These are phyloP conservation scores for Solanum ahanhuiri DNA, from an alignment of 257 asterid species.

Conservation along the genomic window DNA sequence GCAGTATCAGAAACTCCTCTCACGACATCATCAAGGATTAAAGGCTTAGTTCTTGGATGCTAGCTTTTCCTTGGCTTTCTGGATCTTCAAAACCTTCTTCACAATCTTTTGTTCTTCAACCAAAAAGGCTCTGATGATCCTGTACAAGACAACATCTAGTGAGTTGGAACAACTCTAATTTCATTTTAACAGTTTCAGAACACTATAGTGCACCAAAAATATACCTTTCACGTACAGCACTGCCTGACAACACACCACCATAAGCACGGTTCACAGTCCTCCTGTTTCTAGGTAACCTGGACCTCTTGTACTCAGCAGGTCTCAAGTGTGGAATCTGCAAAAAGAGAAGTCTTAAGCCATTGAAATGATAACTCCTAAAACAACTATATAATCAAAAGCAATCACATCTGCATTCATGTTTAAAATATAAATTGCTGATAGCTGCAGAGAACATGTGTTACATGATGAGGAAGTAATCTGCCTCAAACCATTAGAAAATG, in stretches of 20 bases:
- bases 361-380: neutral
- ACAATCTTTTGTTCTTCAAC: conserved; percentile 73
- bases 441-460: neutral
- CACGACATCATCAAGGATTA: neutral
- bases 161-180: neutral
- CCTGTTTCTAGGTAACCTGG: conserved; percentile 55
- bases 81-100: conserved; percentile 82
- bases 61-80: conserved; percentile 61
- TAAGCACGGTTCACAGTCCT: conserved; percentile 76
- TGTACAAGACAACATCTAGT: neutral
- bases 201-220: neutral
- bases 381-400: neutral
- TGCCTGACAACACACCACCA: conserved; percentile 69
- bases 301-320: conserved; percentile 73
- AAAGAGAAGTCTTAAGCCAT: neutral
- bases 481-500: neutral
- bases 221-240: conserved; percentile 75
- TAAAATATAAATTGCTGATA: neutral
- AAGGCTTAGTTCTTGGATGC: conserved; percentile 47
- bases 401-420: too few species aligned
- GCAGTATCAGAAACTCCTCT: conserved; percentile 16
- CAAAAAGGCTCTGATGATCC: conserved; percentile 76
- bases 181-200: neutral
- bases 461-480: neutral
- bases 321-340: conserved; percentile 74